A percentile compares a stretch with the other conserved stretches of the same genome.
Conservation (phyloP, 1,139 yeast genomes). For the Suhomyces yuchorum region DNA sequence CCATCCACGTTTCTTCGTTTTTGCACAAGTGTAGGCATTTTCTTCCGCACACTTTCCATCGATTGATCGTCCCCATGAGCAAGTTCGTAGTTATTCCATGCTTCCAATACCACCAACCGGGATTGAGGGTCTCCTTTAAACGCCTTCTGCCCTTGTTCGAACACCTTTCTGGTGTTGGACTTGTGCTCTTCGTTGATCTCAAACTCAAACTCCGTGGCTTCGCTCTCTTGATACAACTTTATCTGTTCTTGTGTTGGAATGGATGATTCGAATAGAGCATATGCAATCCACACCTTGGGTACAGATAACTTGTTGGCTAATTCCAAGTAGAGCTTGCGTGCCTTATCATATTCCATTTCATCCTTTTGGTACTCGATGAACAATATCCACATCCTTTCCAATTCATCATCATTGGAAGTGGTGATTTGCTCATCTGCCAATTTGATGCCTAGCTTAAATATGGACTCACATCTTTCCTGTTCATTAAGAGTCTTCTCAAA, state of each 20-base stretch:
- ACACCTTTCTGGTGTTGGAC: constrained; percentile 54
- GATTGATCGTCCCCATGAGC: constrained; percentile 57
- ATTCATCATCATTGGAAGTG: constrained; percentile 1
- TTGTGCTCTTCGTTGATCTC: constrained; percentile 56
- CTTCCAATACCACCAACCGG: constrained; percentile 59
- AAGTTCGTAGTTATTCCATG: constrained; percentile 67
- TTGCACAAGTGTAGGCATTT: constrained; percentile 61
- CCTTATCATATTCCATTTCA: constrained; percentile 55
- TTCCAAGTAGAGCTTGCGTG: constrained; percentile 54
- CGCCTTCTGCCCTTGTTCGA: constrained; percentile 53
- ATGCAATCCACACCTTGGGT: constrained; percentile 62
- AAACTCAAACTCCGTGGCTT: constrained; percentile 52
- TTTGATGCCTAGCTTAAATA: constrained; percentile 54
- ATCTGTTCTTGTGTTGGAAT: constrained; percentile 62
- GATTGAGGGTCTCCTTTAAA: constrained; percentile 48
- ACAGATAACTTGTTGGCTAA: constrained; percentile 36
- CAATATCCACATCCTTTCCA: constrained; percentile 42
- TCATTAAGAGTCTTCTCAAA: constrained; percentile 77
- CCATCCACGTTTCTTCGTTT: constrained; percentile 49
- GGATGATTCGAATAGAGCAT: constrained; percentile 71
- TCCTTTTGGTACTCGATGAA: constrained; percentile 65
- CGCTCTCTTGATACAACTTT: constrained; percentile 37
- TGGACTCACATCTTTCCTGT: constrained; percentile 61
- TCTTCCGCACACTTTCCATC: constrained; percentile 37
- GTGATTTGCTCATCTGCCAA: constrained; percentile 18